Base-by-base conservation (phyloP, 2,329 filamentous ascomycete species). In the Exophiala sp. region DNA sequence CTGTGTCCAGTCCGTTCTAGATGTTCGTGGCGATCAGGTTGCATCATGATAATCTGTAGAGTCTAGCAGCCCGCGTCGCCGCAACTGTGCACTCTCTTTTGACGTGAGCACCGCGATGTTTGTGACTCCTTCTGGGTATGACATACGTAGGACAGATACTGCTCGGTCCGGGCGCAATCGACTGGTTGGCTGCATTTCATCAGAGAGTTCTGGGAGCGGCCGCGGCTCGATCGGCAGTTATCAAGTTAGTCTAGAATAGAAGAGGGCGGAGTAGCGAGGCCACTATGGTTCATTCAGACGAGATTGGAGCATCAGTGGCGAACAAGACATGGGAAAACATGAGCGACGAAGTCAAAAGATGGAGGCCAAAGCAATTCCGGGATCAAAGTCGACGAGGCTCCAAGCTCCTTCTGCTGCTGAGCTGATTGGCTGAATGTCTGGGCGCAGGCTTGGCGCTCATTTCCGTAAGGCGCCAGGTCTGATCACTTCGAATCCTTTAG, bases 381-480 rank as follows among this genome's bases (percentile, higher is more conserved):
- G 38, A 23, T 24, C 19, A n/a, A 27, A 13, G 38, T 24, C n/a
- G 38, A 27, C 38, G 19, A 41, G 38, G 38, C 19, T 41, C 23
- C 23, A 27, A 27, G 21, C 38, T 27, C 21, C 21, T 21, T 6
- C 11, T 3, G 13, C 19, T n/a, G 4, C 8, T 6, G 6, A 2
- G 21, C 38, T 16, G n/a, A 41, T 41, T 41, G 38, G 38, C 21
- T 41, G 21, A 2, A 11, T 4, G 19, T 21, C 3, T 7, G 21
- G 3, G 13, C 38, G 18, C 23, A 43, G 41, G 14, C 38, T 47
- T 43, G 43, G 43, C 48, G 13, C 22, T 52, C 43, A 52, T 52
- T 47, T 52, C 48, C 43, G 34, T 27, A 32, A 18, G 14, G 29
- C 43, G 38, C 48, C 43, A 42, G 48, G 40, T 46, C 43, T 37